Conservation (phyloP, 495 filamentous ascomycete genomes). For the Geopyxis carbonaria region DNA sequence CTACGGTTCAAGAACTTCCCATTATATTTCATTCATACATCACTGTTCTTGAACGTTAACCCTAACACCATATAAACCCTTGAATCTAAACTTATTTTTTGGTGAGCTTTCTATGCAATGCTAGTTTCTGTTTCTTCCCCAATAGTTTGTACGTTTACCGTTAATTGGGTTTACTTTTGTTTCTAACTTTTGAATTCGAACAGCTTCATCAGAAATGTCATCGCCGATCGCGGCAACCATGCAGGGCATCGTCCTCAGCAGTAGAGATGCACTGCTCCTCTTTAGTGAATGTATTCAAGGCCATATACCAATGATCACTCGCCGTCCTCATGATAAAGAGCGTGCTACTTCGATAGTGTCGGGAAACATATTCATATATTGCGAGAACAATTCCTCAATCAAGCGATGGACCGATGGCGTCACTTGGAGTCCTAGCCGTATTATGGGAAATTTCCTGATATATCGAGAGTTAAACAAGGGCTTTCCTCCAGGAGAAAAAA, state of each 20-base stretch:
- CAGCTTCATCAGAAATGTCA: too few relatives aligned
- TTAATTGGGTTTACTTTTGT: too few relatives aligned
- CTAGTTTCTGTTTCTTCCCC: too few relatives aligned
- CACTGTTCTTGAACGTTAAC: too few relatives aligned
- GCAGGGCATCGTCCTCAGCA: not conserved
- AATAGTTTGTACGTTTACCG: too few relatives aligned
- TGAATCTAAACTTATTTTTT: too few relatives aligned
- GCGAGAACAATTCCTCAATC: slow-evolving; percentile 73
- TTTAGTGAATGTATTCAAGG: slow-evolving; percentile 61
- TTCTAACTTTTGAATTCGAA: too few relatives aligned
- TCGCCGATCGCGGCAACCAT: too few relatives aligned
- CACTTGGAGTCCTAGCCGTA: slow-evolving; percentile 79
- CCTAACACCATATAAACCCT: too few relatives aligned
- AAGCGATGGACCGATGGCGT: slow-evolving; percentile 89
- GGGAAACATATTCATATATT: slow-evolving; percentile 78
- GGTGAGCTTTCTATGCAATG: too few relatives aligned
- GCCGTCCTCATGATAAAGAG: slow-evolving; percentile 74
- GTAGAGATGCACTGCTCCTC: slow-evolving; percentile 52
- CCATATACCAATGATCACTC: slow-evolving; percentile 50
- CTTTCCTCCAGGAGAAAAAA: slow-evolving; percentile 78
- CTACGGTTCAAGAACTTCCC: too few relatives aligned
- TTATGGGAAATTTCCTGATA: slow-evolving; percentile 72
- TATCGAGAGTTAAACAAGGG: slow-evolving; percentile 74
- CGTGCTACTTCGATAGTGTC: slow-evolving; percentile 55
- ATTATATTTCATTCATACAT: too few relatives aligned